phyloP scores from a whole-genome alignment of 805 yeast species.

The Wickerhamomyces bisporus region DNA sequence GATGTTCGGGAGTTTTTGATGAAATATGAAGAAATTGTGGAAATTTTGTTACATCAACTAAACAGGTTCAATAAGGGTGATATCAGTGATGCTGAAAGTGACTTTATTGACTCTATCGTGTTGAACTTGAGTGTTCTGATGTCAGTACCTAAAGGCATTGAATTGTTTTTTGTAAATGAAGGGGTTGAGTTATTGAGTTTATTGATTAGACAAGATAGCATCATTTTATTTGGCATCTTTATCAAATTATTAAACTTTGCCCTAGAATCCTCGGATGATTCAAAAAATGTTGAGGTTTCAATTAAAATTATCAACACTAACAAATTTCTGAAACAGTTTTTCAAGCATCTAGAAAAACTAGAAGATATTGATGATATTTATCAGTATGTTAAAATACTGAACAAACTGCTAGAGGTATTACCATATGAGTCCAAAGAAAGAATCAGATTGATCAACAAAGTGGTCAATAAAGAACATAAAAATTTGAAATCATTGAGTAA shows the following conservation, averaged over 20 bases:
- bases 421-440: conserved; percentile 21
- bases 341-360: conserved; percentile 6
- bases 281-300: conserved; percentile 10
- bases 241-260: conserved; percentile 8
- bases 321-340: conserved; percentile 12
- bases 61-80: conserved; percentile 1
- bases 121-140: conserved; percentile 6
- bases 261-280: conserved; percentile 11
- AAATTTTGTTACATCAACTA: conserved; percentile 3
- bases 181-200: conserved; percentile 15
- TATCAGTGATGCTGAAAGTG: conserved; percentile 5
- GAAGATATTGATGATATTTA: conserved; percentile 5
- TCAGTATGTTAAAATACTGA: conserved; percentile 8
- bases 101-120: conserved; percentile 11
- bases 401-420: conserved; percentile 11
- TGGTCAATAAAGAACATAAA: conserved; percentile 11
- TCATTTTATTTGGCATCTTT: conserved; percentile 9
- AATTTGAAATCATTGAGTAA: conserved; percentile 8
- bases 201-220: conserved; percentile 6
- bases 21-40: conserved; percentile 1
- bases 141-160: conserved; percentile 4
- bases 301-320: conserved; percentile 7
- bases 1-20: background rate
- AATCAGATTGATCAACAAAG: conserved; percentile 18
- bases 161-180: conserved; percentile 12